Conservation (phyloP, 305 asterid species). For the Withania somnifera region DNA sequence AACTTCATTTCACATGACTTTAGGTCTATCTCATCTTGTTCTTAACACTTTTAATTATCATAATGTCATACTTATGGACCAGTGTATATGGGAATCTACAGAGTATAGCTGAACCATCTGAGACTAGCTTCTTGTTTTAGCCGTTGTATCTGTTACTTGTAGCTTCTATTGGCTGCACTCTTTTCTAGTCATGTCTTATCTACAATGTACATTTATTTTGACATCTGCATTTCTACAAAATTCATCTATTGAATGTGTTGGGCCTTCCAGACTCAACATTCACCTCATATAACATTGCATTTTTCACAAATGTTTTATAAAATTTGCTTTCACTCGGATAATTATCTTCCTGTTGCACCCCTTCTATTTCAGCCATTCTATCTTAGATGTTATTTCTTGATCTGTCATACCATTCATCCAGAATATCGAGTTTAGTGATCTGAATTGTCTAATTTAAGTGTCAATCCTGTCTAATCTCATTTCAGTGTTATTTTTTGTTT, state of each 20-base stretch:
- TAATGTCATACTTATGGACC: neutral
- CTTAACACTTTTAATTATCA: neutral
- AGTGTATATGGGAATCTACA: neutral
- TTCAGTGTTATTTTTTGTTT: neutral
- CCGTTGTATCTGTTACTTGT: neutral
- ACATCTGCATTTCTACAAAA: neutral
- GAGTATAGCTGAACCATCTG: neutral
- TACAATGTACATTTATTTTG: neutral
- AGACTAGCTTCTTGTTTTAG: neutral
- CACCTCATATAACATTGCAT: neutral
- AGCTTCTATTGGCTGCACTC: neutral
- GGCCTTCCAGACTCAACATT: neutral
- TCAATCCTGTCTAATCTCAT: neutral
- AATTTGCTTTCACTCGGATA: neutral
- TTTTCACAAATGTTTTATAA: neutral
- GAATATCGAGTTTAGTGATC: neutral
- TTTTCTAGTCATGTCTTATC: neutral
- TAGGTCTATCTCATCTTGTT: neutral
- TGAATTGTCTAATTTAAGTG: neutral
- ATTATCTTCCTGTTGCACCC: neutral
- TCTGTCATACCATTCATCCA: neutral
- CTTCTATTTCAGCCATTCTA: neutral
- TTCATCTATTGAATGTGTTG: neutral
- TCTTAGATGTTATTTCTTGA: neutral
- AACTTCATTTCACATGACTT: neutral